Evolutionary conservation across 163 green algal species (phyloP), one percentile per base, ranked within the genome.

Genomic region (Volvox carteri): DNA sequence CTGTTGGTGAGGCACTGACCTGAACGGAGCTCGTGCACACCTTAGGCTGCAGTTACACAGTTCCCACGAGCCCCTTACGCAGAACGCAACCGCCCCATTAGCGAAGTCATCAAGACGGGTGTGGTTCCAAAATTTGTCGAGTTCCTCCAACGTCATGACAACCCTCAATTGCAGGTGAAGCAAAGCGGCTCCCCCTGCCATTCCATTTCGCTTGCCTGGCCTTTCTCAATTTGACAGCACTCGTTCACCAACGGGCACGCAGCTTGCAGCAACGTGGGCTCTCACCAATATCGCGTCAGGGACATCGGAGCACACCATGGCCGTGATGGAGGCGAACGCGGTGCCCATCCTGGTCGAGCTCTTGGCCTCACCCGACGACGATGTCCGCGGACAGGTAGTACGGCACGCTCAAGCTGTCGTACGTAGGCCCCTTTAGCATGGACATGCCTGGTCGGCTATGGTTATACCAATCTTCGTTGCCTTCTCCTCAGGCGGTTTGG

Each of bases 291-390:
- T 99, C 33, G 98, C 98, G 3, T 98, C 95, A 0, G 98, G 98
- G 54, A 99, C 98, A 12, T 97, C 94, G 33, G 98, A 99, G 25
- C 97, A 99, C 93, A 99, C 98, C 33, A 95, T 95, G 77, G 97
- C 99, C 46, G 98, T 99, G 16, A 99, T 99, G 56, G 97, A 99
- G n/a, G 94, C 96, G 37, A 96, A 96, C 30, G 97, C 98, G 4
- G 98, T 99, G 37, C 98, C 98, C 73, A 98, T 99, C 67, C 99
- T 99, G 88, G 98, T 99, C 65, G 93, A 97, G 92, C 96, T 99
- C 78, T 95, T 99, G 41, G 78, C 70, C 42, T 99, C 98, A 0
- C 95, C 95, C 41, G 98, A 94, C 62, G 97, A 99, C 78, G 98
- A 99, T 83, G 98, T 99, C 14, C 92, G 98, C 23, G 98, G 99